Evolutionary conservation across 2,329 filamentous ascomycete species (phyloP), one percentile per base, ranked within the genome.

Genomic region (Thermothelomyces thermophilus): DNA sequence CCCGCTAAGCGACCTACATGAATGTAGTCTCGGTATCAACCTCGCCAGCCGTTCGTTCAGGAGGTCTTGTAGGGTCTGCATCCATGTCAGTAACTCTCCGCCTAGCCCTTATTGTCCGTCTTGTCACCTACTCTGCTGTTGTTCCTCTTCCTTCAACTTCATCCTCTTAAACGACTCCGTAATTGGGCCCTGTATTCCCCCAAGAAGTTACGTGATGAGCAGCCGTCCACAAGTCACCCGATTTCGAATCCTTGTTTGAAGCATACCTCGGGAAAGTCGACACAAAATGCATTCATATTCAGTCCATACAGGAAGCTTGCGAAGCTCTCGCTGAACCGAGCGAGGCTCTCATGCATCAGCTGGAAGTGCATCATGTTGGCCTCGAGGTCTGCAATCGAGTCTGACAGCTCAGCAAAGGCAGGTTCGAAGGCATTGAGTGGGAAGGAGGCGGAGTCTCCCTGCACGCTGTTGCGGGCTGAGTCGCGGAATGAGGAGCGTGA

Each of bases 261-360:
- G 19, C 46, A 37, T 41, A 90, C 90, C 80, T 98, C 93, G 0
- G 90, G 87, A 58, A 96, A 98, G 67, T 98, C 93, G 28, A 97
- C 90, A 66, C 91, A 97, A 66, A 97, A 98, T 1, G 93, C 93
- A 68, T 96, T 97, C 90, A 98, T 96, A 64, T 97, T 97, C 65
- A 98, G 68, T 2, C 93, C 93, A 62, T 97, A 98, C 40, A 98
- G 71, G 62, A 98, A 97, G 60, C 86, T 89, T 1, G 90, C 90
- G 68, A 98, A 98, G 63, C 87, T 94, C 74, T 98, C 93, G 68
- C 85, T 91, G 69, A 98, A 98, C 22, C 93, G 82, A 20, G 88
- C 82, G 58, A 98, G 70, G 62, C 88, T 95, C 72, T 97, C 91
- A 64, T 98, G 90, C 84, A 98, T 94, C 56, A 96, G 73, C 68